Percentiles rank a stretch among this genome's conserved stretches.
Conservation (phyloP, 495 filamentous ascomycete species). For the Podospora fimiseda region DNA sequence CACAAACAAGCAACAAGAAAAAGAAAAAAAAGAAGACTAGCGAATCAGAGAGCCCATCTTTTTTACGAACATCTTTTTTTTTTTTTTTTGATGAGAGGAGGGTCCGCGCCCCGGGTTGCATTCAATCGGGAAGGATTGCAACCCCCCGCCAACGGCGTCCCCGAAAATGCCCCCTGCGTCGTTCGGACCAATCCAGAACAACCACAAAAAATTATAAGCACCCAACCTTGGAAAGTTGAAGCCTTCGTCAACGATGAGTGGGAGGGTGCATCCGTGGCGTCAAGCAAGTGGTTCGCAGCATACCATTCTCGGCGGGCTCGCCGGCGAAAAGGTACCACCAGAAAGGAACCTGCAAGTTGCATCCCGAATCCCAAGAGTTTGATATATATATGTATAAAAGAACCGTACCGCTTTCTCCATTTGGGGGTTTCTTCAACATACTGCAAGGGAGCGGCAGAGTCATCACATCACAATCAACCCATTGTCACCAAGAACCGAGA, state of each 20-base stretch:
- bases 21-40: not conserved
- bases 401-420: not conserved
- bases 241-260: not conserved
- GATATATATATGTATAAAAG: too few species aligned
- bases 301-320: not conserved
- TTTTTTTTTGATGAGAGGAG: not conserved
- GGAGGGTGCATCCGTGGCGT: not conserved
- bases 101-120: not conserved
- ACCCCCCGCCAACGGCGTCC: slow-evolving; percentile 2
- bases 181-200: not conserved
- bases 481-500: too few species aligned
- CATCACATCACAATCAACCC: not conserved
- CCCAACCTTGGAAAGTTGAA: too few species aligned
- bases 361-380: too few species aligned
- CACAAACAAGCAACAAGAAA: too few species aligned
- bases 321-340: not conserved
- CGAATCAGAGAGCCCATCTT: not conserved
- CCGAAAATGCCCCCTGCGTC: not conserved
- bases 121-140: not conserved
- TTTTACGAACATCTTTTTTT: not conserved
- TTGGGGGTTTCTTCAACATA: not conserved
- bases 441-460: slow-evolving; percentile 5
- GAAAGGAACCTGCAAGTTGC: not conserved
- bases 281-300: not conserved
- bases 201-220: not conserved